These are phyloP conservation scores for Fusarium xylarioides DNA, from an alignment of 2,329 filamentous ascomycete genomes.

Conservation along the genomic window DNA sequence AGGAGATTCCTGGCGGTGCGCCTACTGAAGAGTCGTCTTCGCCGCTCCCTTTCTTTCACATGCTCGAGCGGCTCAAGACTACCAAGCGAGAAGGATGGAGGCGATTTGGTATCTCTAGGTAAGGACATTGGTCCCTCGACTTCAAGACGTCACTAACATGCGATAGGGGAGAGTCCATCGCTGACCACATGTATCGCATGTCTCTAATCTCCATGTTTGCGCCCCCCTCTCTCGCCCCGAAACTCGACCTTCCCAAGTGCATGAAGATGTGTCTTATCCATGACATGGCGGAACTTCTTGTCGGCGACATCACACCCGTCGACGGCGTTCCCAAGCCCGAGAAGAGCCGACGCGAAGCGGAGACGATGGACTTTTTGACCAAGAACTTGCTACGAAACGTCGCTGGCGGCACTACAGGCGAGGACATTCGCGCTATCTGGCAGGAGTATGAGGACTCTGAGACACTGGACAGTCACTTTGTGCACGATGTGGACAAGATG, in stretches of 20 bases:
- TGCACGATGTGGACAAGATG: constrained; percentile 98
- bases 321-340: constrained; percentile 86
- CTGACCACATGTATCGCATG: constrained; percentile 99
- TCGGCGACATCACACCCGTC: constrained; percentile 95
- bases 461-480: constrained; percentile 86
- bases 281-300: constrained; percentile 95
- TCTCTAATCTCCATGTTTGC: constrained; percentile 94
- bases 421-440: constrained; percentile 82
- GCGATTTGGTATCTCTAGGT: constrained; percentile 79
- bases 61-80: constrained; percentile 93
- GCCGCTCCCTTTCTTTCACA: constrained; percentile 91
- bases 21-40: constrained; percentile 70
- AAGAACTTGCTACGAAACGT: constrained; percentile 76
- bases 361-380: constrained; percentile 92
- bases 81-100: constrained; percentile 97
- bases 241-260: constrained; percentile 82
- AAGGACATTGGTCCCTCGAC: neutral
- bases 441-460: constrained; percentile 92
- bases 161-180: constrained; percentile 82
- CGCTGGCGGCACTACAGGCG: constrained; percentile 72
- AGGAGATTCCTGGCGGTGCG: constrained; percentile 65
- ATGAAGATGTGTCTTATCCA: constrained; percentile 96
- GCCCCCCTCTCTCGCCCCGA: constrained; percentile 74
- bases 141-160: neutral
- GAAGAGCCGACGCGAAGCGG: constrained; percentile 86